Evolutionary conservation across 352 stramenopile species (phyloP).

Genomic region (Pythium chondricola): DNA sequence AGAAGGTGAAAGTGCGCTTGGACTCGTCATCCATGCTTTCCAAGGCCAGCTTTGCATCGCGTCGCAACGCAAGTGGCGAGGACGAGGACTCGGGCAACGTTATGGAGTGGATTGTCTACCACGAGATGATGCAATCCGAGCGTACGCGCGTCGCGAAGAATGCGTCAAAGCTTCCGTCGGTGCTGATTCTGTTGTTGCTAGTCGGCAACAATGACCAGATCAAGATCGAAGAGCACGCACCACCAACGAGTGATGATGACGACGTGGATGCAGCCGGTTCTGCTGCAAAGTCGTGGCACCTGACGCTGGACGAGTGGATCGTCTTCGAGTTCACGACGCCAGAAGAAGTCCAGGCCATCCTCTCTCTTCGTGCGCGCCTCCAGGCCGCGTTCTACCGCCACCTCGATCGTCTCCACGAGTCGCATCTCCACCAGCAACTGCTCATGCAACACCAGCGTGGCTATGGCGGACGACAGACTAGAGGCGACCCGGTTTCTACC

Average conservation of each 20-base stretch:
- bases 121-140: slow-evolving; percentile 84
- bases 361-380: slow-evolving; percentile 49
- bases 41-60: slow-evolving; percentile 15
- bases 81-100: slow-evolving; percentile 19
- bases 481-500: not conserved
- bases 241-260: slow-evolving; percentile 25
- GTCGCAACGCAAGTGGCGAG: slow-evolving; percentile 15
- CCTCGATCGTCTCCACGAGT: slow-evolving; percentile 48
- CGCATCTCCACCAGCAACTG: slow-evolving; percentile 11
- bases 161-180: slow-evolving; percentile 56
- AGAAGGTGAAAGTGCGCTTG: slow-evolving; percentile 78
- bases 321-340: slow-evolving; percentile 44
- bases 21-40: slow-evolving; percentile 49
- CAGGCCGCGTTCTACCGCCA: slow-evolving; percentile 59
- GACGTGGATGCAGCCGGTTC: slow-evolving; percentile 23
- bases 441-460: slow-evolving; percentile 17
- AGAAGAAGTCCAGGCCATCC: slow-evolving; percentile 40
- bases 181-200: slow-evolving; percentile 50
- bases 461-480: slow-evolving; percentile 1
- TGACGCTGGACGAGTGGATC: slow-evolving; percentile 74
- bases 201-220: slow-evolving; percentile 38
- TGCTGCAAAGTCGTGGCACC: slow-evolving; percentile 28
- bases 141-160: slow-evolving; percentile 61
- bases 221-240: slow-evolving; percentile 21
- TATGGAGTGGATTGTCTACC: slow-evolving; percentile 72